Conservation (phyloP, 2,329 filamentous ascomycete genomes). For the Diplodia seriata region DNA sequence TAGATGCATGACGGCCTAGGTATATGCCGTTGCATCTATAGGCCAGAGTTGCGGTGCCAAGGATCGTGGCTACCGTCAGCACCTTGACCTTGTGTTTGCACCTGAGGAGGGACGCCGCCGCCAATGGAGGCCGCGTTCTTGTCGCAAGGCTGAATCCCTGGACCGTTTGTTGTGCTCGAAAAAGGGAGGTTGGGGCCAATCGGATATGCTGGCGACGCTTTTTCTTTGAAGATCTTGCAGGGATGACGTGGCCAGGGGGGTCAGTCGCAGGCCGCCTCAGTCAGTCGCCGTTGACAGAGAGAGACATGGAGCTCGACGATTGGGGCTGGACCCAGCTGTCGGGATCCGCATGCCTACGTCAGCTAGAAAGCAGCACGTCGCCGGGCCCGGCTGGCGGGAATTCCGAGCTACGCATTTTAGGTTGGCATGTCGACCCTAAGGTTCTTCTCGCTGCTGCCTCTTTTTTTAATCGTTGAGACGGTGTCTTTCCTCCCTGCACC, state of each 20-base stretch:
- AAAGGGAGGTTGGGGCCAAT: not conserved
- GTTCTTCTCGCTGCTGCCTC: not conserved
- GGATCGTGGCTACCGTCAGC: not conserved
- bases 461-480: not conserved
- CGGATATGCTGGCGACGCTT: not conserved
- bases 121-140: not conserved
- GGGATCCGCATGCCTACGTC: not conserved
- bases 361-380: not conserved
- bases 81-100: not conserved
- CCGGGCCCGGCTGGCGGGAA: not conserved
- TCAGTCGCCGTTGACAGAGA: not conserved
- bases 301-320: not conserved
- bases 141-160: not conserved
- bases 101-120: not conserved
- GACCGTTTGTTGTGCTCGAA: not conserved
- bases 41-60: not conserved
- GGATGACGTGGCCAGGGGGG: not conserved
- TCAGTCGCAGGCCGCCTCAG: not conserved
- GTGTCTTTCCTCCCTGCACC: not conserved
- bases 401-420: not conserved
- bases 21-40: not conserved
- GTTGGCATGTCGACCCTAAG: not conserved
- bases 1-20: too few relatives aligned
- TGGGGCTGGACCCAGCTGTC: not conserved
- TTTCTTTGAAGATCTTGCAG: not conserved